Percentiles rank a stretch among this genome's conserved stretches.
These are phyloP conservation scores for Arachis stenosperma DNA, from an alignment of 306 rosid species.

Conservation along the genomic window DNA sequence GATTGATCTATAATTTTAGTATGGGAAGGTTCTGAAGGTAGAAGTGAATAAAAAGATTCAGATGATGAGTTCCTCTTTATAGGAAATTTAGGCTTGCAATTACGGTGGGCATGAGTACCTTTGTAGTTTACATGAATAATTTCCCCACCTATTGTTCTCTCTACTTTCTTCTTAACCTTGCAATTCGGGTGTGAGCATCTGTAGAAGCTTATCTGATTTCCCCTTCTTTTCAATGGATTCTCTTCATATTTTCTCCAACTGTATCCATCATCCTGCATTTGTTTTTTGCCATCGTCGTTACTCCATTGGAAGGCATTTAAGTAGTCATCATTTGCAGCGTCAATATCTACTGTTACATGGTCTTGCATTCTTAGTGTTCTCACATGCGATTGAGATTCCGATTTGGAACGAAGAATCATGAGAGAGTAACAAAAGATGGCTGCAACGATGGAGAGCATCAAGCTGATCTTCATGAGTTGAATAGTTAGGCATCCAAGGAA, in stretches of 20 bases:
- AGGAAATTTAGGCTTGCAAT: slow-evolving; percentile 45
- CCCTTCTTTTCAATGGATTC: slow-evolving; percentile 66
- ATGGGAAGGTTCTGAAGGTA: slow-evolving; percentile 35
- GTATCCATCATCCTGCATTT: slow-evolving; percentile 63
- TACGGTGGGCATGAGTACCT: slow-evolving; percentile 69
- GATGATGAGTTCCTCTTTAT: slow-evolving; percentile 55
- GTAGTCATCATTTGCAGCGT: not conserved
- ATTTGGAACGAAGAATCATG: slow-evolving; percentile 20
- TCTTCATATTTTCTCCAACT: slow-evolving; percentile 83
- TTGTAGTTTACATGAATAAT: slow-evolving; percentile 63
- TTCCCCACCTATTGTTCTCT: slow-evolving; percentile 66
- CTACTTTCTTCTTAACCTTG: slow-evolving; percentile 68
- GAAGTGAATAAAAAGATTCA: slow-evolving; percentile 49
- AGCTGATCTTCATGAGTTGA: slow-evolving; percentile 37
- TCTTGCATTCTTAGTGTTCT: not conserved
- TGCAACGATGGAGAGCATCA: slow-evolving; percentile 26
- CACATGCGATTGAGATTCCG: not conserved
- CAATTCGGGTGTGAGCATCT: slow-evolving; percentile 73
- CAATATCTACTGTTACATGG: slow-evolving; percentile 35
- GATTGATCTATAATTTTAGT: slow-evolving; percentile 54
- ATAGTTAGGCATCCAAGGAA: slow-evolving; percentile 39
- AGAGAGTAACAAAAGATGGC: slow-evolving; percentile 29
- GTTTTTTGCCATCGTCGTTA: slow-evolving; percentile 28
- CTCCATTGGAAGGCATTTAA: slow-evolving; percentile 35
- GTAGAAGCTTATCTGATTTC: slow-evolving; percentile 71